phyloP scores from a whole-genome alignment of 2,329 filamentous ascomycete species.

The Diplodia mutila region DNA sequence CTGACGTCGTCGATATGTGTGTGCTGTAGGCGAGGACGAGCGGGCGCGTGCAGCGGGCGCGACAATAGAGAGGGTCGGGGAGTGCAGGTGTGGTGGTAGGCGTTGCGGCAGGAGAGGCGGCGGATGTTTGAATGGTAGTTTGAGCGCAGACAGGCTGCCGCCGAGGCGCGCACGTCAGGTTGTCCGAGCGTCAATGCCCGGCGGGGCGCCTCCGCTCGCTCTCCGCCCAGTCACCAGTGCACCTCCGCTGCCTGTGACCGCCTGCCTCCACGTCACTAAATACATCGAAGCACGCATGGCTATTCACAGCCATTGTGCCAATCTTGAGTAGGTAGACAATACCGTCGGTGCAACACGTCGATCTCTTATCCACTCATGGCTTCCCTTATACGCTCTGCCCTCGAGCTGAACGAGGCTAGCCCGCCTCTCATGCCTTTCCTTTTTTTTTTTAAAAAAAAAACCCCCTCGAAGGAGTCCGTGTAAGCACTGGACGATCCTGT shows the following conservation, averaged over 20 bases:
- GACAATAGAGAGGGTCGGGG: neutral
- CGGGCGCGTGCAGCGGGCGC: neutral
- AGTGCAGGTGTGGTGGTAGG: neutral
- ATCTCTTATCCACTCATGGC: neutral
- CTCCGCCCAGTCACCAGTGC: neutral
- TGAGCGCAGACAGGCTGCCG: slow-evolving; percentile 8
- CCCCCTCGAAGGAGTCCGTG: neutral
- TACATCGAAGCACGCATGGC: too few species aligned
- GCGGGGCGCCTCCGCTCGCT: slow-evolving; percentile 5
- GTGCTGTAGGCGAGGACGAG: neutral
- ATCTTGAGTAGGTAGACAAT: too few species aligned
- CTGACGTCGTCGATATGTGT: neutral
- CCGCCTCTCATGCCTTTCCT: too few species aligned
- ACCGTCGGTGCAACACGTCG: too few species aligned
- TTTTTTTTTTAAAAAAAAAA: too few species aligned
- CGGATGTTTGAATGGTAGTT: neutral
- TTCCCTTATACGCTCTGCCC: neutral
- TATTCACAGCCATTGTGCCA: too few species aligned
- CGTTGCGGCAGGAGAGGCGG: neutral
- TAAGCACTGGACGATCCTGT: neutral
- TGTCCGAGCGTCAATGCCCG: neutral
- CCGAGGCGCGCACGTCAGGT: slow-evolving; percentile 2
- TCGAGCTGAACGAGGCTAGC: neutral
- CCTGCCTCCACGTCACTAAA: too few species aligned
- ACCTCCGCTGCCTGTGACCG: too few species aligned